These are phyloP conservation scores for Pyrenophora seminiperda DNA, from an alignment of 2,329 filamentous ascomycete species.

Conservation along the genomic window DNA sequence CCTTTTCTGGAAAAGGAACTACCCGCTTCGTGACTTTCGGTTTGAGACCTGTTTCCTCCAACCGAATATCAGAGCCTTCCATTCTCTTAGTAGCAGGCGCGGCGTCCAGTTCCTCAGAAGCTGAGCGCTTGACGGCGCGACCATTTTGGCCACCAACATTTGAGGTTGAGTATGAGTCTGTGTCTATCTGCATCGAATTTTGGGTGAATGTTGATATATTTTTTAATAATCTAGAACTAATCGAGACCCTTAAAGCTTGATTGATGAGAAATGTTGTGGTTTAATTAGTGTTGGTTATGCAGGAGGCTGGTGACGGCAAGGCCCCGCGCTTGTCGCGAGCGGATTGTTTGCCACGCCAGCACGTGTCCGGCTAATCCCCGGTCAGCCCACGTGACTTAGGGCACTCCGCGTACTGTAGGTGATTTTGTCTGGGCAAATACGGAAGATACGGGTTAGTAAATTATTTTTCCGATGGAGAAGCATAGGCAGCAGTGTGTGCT, in stretches of 20 bases:
- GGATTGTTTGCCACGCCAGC: too few species aligned
- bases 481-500: too few species aligned
- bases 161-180: not conserved
- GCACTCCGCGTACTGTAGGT: too few species aligned
- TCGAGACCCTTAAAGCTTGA: not conserved
- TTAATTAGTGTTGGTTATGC: not conserved
- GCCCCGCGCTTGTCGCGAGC: not conserved
- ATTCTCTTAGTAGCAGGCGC: not conserved
- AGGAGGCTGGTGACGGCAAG: not conserved
- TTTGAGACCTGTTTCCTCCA: not conserved
- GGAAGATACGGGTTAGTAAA: too few species aligned
- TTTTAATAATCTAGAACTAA: too few species aligned
- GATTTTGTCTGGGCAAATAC: too few species aligned
- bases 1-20: conserved; percentile 13
- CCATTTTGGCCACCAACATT: not conserved
- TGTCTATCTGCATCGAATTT: not conserved
- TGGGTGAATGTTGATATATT: too few species aligned
- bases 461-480: too few species aligned
- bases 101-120: not conserved
- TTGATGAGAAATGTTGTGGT: not conserved
- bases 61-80: not conserved
- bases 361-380: too few species aligned
- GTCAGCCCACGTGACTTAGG: too few species aligned
- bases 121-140: not conserved
- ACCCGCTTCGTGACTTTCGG: not conserved